A percentile compares a stretch with the other conserved stretches of the same genome.
Evolutionary conservation across 192 early-diverging fungal genomes (phyloP).

Genomic region (Coemansia sp.): DNA sequence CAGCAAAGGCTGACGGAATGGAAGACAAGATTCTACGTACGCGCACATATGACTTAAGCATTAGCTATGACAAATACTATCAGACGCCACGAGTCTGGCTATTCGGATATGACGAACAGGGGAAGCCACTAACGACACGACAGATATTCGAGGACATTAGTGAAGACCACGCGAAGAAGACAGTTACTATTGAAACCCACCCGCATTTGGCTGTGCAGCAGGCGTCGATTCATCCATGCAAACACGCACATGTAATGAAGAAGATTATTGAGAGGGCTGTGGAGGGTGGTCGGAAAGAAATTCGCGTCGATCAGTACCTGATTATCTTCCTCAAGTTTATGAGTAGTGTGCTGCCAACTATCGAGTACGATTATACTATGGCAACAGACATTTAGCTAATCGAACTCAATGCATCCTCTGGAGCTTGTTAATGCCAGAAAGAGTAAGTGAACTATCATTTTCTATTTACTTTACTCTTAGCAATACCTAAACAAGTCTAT

Average conservation of each 20-base stretch:
- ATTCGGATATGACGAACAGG: slow-evolving; percentile 93
- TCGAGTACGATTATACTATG: slow-evolving; percentile 97
- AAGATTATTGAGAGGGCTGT: slow-evolving; percentile 77
- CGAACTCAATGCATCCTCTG: neutral
- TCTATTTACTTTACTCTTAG: neutral
- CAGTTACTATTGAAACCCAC: slow-evolving; percentile 96
- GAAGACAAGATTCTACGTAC: slow-evolving; percentile 84
- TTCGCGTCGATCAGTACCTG: slow-evolving; percentile 94
- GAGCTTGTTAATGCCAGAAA: neutral
- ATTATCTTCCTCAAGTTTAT: slow-evolving; percentile 98
- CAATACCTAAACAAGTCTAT: neutral
- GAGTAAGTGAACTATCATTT: neutral
- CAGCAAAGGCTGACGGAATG: slow-evolving; percentile 6
- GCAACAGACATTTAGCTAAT: slow-evolving; percentile 59
- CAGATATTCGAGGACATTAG: slow-evolving; percentile 98
- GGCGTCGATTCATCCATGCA: slow-evolving; percentile 97
- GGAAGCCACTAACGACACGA: slow-evolving; percentile 73
- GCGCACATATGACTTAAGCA: slow-evolving; percentile 97
- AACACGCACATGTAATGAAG: slow-evolving; percentile 98
- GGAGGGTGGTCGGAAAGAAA: slow-evolving; percentile 59
- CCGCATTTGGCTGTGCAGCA: slow-evolving; percentile 85
- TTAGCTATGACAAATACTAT: slow-evolving; percentile 99
- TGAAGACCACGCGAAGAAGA: slow-evolving; percentile 98
- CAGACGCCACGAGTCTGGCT: slow-evolving; percentile 97
- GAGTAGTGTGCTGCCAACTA: slow-evolving; percentile 92